A percentile compares a stretch with the other conserved stretches of the same genome.
Evolutionary conservation across 2,329 filamentous ascomycete genomes (phyloP).

Genomic region (Fusarium nematophilum): DNA sequence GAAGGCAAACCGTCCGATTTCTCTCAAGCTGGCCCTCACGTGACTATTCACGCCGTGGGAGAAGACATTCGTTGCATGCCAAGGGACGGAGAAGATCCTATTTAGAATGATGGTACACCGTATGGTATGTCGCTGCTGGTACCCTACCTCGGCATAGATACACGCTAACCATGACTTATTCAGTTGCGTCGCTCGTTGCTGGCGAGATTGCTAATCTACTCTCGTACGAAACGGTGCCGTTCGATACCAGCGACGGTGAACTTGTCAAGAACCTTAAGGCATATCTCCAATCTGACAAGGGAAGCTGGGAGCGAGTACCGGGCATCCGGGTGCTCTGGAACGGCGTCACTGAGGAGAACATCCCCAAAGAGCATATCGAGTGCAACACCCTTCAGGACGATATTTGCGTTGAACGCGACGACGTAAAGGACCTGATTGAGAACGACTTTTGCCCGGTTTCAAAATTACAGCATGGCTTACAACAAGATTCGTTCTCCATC

Average conservation of each 20-base stretch:
- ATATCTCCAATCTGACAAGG: slow-evolving; percentile 1
- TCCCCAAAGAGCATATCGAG: background rate
- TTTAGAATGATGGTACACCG: background rate
- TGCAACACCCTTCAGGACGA: background rate
- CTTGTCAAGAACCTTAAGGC: slow-evolving; percentile 6
- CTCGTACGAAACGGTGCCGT: slow-evolving; percentile 1
- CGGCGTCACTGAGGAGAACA: background rate
- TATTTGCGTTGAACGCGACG: slow-evolving; percentile 1
- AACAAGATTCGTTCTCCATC: background rate
- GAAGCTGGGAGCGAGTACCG: slow-evolving; percentile 2
- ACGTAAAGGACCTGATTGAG: background rate
- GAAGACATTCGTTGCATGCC: background rate
- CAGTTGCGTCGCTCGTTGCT: background rate
- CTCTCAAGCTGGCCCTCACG: background rate
- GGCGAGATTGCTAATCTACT: slow-evolving; percentile 4
- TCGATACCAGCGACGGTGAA: slow-evolving; percentile 4
- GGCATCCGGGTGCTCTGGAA: slow-evolving; percentile 3
- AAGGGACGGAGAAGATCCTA: background rate
- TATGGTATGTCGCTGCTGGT: background rate
- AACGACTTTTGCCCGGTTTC: background rate
- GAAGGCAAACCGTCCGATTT: background rate
- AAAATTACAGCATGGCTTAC: background rate
- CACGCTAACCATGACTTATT: too few relatives aligned
- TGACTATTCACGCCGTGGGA: background rate
- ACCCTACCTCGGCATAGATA: too few relatives aligned